A percentile compares a stretch with the other conserved stretches of the same genome.
Conservation (phyloP, 139 green algal species). For the Coelastrella sp. region DNA sequence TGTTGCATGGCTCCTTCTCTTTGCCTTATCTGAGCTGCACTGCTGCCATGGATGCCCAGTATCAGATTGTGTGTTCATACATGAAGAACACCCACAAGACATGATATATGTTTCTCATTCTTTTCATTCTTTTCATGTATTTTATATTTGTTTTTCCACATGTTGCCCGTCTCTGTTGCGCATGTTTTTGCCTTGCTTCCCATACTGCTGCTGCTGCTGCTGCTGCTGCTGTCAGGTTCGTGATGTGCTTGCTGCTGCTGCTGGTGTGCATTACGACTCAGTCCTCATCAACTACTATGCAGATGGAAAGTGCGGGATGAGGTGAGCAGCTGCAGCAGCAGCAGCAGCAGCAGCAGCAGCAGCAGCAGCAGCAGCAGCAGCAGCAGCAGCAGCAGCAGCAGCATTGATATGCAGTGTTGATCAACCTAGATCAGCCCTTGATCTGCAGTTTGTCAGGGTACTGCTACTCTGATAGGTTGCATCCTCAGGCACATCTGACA, state of each 20-base stretch:
- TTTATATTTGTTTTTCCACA: too few species aligned
- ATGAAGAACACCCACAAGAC: too few species aligned
- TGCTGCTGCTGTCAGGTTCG: slow-evolving; percentile 51
- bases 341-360: background rate
- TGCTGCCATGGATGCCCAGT: background rate
- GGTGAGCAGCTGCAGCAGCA: background rate
- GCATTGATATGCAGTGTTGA: background rate
- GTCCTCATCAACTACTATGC: slow-evolving; percentile 66
- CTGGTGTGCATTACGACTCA: slow-evolving; percentile 52
- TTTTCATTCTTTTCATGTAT: background rate
- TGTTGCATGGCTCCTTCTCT: too few species aligned
- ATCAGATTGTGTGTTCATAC: background rate
- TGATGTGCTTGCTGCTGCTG: slow-evolving; percentile 24
- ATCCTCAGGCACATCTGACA: too few species aligned
- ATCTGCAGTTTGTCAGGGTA: too few species aligned
- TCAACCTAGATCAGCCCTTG: too few species aligned
- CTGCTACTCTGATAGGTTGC: too few species aligned
- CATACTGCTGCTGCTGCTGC: background rate
- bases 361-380: background rate
- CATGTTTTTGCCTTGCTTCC: background rate
- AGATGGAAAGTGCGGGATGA: slow-evolving; percentile 65
- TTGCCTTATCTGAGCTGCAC: background rate
- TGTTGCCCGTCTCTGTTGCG: background rate
- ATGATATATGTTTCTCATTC: too few species aligned
- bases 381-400: background rate